A percentile compares a stretch with the other conserved stretches of the same genome.
phyloP scores from a whole-genome alignment of 2,329 filamentous ascomycete species.

The Didymella pomorum region DNA sequence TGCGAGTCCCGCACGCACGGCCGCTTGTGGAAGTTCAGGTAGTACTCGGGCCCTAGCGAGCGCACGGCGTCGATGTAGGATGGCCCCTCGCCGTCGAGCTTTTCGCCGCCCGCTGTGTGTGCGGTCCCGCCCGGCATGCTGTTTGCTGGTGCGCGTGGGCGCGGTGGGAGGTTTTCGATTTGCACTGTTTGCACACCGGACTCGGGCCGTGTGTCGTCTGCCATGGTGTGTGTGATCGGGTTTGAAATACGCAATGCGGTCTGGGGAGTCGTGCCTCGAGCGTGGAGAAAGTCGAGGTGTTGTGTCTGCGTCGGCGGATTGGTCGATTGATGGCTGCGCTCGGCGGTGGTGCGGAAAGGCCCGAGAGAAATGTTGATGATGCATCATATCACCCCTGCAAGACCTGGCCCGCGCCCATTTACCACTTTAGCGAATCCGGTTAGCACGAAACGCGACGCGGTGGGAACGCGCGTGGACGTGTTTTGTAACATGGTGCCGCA shows the following conservation, averaged over 20 bases:
- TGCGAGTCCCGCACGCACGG: slow-evolving; percentile 87
- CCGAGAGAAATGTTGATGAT: slow-evolving; percentile 40
- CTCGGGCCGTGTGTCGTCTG: slow-evolving; percentile 55
- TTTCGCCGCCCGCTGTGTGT: slow-evolving; percentile 67
- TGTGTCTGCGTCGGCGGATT: background rate
- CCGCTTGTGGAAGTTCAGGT: slow-evolving; percentile 74
- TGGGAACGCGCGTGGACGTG: slow-evolving; percentile 30
- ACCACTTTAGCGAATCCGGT: slow-evolving; percentile 38
- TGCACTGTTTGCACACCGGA: slow-evolving; percentile 28
- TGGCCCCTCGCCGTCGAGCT: slow-evolving; percentile 46
- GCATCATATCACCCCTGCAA: slow-evolving; percentile 9
- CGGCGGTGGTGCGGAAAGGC: slow-evolving; percentile 29
- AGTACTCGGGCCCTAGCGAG: slow-evolving; percentile 72
- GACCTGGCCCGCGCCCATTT: background rate
- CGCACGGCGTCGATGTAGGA: slow-evolving; percentile 67
- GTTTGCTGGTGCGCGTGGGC: slow-evolving; percentile 43
- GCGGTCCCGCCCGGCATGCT: slow-evolving; percentile 63
- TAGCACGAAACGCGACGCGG: slow-evolving; percentile 18
- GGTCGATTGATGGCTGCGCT: background rate
- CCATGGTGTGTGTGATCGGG: slow-evolving; percentile 47
- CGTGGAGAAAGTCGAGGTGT: background rate
- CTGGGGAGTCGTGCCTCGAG: background rate
- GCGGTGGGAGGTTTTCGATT: slow-evolving; percentile 18
- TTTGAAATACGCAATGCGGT: too few relatives aligned
- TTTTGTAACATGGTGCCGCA: slow-evolving; percentile 17